phyloP scores from a whole-genome alignment of 2,329 filamentous ascomycete species.

The Trichoderma aggressivum region DNA sequence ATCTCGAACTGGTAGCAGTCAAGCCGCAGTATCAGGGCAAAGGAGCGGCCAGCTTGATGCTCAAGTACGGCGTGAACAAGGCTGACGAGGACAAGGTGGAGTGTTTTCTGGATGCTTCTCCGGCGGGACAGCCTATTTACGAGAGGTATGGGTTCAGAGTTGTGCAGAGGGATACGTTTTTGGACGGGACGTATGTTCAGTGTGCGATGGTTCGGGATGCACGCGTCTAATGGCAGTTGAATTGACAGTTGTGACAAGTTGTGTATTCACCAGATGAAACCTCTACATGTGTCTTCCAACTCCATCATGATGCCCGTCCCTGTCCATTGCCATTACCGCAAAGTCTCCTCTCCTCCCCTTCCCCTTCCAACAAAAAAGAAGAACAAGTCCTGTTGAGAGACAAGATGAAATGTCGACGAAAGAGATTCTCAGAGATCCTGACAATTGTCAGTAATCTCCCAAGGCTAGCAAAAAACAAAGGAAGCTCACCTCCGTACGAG shows the following conservation, averaged over 20 bases:
- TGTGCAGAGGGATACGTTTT: neutral
- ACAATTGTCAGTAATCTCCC: too few species aligned
- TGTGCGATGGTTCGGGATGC: slow-evolving; percentile 13
- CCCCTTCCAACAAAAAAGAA: neutral
- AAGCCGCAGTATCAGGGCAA: slow-evolving; percentile 1
- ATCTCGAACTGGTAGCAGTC: slow-evolving; percentile 9
- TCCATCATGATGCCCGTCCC: neutral
- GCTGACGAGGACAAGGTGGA: slow-evolving; percentile 13
- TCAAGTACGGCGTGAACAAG: neutral
- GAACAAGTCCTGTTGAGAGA: neutral
- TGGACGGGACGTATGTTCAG: neutral
- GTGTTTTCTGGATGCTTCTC: slow-evolving; percentile 12
- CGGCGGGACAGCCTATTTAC: slow-evolving; percentile 4
- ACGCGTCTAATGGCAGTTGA: neutral
- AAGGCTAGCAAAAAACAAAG: slow-evolving; percentile 27
- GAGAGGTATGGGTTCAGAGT: slow-evolving; percentile 12
- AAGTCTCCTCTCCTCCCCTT: neutral
- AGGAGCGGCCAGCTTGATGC: slow-evolving; percentile 13
- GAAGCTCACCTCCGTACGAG: slow-evolving; percentile 48
- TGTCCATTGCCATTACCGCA: neutral
- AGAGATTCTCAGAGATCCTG: too few species aligned
- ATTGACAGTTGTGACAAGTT: neutral
- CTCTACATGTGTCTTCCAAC: neutral
- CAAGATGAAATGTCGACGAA: neutral
- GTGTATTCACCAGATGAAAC: neutral